Conservation (phyloP, 345 rosid genomes). For the Gossypium ekmanianum region DNA sequence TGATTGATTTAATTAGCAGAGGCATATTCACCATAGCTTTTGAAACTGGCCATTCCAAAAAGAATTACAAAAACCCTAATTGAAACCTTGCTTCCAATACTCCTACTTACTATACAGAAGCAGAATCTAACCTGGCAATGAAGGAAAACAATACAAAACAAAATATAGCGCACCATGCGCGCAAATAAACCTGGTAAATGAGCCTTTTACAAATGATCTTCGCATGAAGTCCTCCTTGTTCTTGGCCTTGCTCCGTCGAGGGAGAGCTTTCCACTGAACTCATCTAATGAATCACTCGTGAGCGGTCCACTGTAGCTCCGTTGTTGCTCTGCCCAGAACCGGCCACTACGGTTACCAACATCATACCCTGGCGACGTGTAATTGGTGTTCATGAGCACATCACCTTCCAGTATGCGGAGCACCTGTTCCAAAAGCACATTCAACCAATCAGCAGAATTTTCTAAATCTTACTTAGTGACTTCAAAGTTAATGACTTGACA, state of each 20-base stretch:
- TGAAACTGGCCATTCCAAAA: slow-evolving; percentile 20
- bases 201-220: slow-evolving; percentile 23
- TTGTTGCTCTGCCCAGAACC: slow-evolving; percentile 59
- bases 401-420: slow-evolving; percentile 93
- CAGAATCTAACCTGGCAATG: slow-evolving; percentile 28
- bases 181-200: background rate
- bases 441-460: background rate
- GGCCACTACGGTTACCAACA: slow-evolving; percentile 78
- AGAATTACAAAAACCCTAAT: slow-evolving; percentile 23
- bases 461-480: background rate
- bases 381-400: slow-evolving; percentile 65
- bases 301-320: slow-evolving; percentile 47
- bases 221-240: slow-evolving; percentile 35
- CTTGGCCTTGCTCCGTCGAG: slow-evolving; percentile 39
- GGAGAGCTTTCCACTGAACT: slow-evolving; percentile 58
- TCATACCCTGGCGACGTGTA: slow-evolving; percentile 69
- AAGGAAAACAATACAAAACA: slow-evolving; percentile 9
- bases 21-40: slow-evolving; percentile 14
- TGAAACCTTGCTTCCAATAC: slow-evolving; percentile 19
- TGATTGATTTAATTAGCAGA: slow-evolving; percentile 22
- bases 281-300: slow-evolving; percentile 47
- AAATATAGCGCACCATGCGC: slow-evolving; percentile 6
- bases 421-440: slow-evolving; percentile 43
- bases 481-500: background rate
- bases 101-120: slow-evolving; percentile 37